Percentiles rank a stretch among this genome's conserved stretches.
Conservation (phyloP, 768 basidiomycete genomes). For the Mrakia hoshinonis region DNA sequence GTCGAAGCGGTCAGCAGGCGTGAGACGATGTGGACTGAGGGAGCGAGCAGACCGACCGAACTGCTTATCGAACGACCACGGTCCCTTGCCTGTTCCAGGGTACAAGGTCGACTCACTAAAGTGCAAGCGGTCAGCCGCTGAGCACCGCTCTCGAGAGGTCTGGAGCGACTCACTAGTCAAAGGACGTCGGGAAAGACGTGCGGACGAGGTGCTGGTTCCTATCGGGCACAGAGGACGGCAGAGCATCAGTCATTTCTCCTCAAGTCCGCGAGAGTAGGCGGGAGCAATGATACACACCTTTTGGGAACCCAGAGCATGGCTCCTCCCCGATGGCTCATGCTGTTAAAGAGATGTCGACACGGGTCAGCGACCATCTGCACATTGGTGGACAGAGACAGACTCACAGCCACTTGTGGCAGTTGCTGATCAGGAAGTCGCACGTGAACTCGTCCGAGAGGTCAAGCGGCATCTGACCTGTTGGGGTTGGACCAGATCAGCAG, state of each 20-base stretch:
- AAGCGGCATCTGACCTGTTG: slow-evolving; percentile 20
- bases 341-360: too few relatives aligned
- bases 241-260: neutral
- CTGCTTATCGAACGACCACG: slow-evolving; percentile 12
- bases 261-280: neutral
- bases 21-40: neutral
- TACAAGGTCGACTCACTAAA: neutral
- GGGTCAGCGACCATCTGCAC: neutral
- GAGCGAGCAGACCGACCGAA: neutral
- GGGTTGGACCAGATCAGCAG: neutral
- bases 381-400: neutral
- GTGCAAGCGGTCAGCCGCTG: neutral
- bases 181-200: slow-evolving; percentile 13
- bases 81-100: slow-evolving; percentile 18
- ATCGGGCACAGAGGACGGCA: neutral
- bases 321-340: slow-evolving; percentile 15
- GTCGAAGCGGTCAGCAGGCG: too few relatives aligned
- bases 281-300: neutral
- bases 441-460: slow-evolving; percentile 19
- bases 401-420: slow-evolving; percentile 27
- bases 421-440: slow-evolving; percentile 23
- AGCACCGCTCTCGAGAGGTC: too few relatives aligned
- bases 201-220: slow-evolving; percentile 18
- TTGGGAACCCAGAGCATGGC: slow-evolving; percentile 27
- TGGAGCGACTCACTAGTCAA: slow-evolving; percentile 22